Base-by-base conservation (phyloP, 169 alveolate species). In the Plasmodium knowlesi region DNA sequence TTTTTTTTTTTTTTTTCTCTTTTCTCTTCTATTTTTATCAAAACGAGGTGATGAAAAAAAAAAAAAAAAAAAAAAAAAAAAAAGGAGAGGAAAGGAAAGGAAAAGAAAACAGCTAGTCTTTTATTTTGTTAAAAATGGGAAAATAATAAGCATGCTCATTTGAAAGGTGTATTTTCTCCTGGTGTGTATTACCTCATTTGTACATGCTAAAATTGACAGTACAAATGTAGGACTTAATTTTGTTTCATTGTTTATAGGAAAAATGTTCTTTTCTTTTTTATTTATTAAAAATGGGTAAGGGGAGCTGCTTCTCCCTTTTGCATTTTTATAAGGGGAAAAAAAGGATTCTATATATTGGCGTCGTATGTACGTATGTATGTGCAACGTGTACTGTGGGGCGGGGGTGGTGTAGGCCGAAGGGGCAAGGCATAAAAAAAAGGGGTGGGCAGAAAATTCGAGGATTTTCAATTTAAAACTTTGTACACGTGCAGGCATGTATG, bases 61-160 rank as follows among this genome's bases (percentile, higher is more conserved):
- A 57, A n/a, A n/a, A 61, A 61, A 61, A 61, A 61, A 61, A 61
- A 61, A 61, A 61, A 61, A 61, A 61, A 61, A 61, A 61, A 61
- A 61, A 61, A 61, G 19, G 19, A 61, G 19, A 61, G 19, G 19
- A 61, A 16, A 4, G 34, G 4, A 4, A 4, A 4, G 34, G 34
- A 61, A 61, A 61, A 14, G 3, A 61, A 19, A 61, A 19, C 67
- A 82, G 70, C 19, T 12, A 54, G 89, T 9, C 28, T 82, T 82
- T 82, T 82, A 82, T 82, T 82, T 50, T 82, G 22, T 82, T 54
- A 54, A 74, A 82, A 82, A 82, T 82, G 25, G 30, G 74, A 70
- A 71, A 53, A 67, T 41, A 53, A 67, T 41, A 25, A 39, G n/a
- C 1, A 50, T 25, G 22, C 50, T 80, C 86, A 32, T 67, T 19